Evolutionary conservation across 2,329 filamentous ascomycete species (phyloP).

Genomic region (Clarireedia monteithiana): DNA sequence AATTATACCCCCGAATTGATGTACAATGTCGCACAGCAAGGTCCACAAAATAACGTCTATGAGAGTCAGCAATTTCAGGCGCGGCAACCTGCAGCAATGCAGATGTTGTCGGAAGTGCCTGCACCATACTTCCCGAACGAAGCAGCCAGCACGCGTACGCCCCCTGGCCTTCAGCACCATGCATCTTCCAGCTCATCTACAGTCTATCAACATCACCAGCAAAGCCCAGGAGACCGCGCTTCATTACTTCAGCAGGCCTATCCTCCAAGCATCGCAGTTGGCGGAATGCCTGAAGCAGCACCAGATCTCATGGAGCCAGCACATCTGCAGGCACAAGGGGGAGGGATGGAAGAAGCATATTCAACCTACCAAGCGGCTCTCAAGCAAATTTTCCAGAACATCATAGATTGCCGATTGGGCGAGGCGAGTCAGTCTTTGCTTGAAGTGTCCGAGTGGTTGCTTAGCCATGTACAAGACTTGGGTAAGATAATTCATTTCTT

Average conservation of each 20-base stretch:
- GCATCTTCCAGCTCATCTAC: slow-evolving; percentile 44
- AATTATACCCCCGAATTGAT: slow-evolving; percentile 62
- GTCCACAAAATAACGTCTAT: slow-evolving; percentile 59
- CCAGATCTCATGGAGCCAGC: slow-evolving; percentile 47
- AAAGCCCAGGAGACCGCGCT: slow-evolving; percentile 45
- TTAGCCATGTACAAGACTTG: slow-evolving; percentile 56
- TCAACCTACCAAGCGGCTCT: slow-evolving; percentile 55
- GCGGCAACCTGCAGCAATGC: slow-evolving; percentile 69
- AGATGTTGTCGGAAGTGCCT: slow-evolving; percentile 65
- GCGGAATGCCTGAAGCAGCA: slow-evolving; percentile 37
- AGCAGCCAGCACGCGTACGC: slow-evolving; percentile 51
- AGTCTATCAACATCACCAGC: slow-evolving; percentile 49
- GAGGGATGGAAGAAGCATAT: slow-evolving; percentile 60
- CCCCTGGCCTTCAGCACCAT: slow-evolving; percentile 45
- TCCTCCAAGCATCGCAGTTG: slow-evolving; percentile 39
- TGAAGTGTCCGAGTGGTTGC: slow-evolving; percentile 57
- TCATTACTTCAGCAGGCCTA: slow-evolving; percentile 49
- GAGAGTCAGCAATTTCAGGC: slow-evolving; percentile 70
- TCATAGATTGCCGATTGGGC: slow-evolving; percentile 49
- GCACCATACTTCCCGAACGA: slow-evolving; percentile 71
- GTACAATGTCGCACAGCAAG: slow-evolving; percentile 67
- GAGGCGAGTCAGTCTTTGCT: slow-evolving; percentile 52
- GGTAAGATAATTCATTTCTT: slow-evolving; percentile 43
- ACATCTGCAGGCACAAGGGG: slow-evolving; percentile 46
- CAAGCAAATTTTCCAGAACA: slow-evolving; percentile 53